Base-by-base conservation (phyloP, 805 yeast species). In the Candida succiphila region DNA sequence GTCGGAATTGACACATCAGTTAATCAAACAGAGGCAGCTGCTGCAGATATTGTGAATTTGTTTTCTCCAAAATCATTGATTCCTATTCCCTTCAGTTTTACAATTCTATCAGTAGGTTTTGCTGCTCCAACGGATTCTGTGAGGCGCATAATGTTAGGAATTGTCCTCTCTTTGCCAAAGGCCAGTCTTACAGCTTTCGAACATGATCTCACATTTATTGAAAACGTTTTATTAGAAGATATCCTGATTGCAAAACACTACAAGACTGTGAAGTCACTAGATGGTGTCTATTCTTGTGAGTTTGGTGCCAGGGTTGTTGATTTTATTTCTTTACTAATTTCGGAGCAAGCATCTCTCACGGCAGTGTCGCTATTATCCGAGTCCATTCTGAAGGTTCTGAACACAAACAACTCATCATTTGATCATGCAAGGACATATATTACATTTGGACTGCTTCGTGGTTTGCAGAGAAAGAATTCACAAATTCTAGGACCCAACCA, bases 21-120 rank as follows among this genome's bases (percentile, higher is more conserved):
- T 45, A 87, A 88, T 45, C 96, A 88, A 54, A 75, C 88, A 1
- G 77, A 78, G 43, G 95, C 85, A 10, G 89, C 92, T 0, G 55
- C 69, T 1, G 57, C 58, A 7, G 94, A 84, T 44, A 70, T 87
- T 29, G 50, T 73, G 2, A 58, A 57, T 1, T 51, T 83, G 12
- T 61, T 84, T 17, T 48, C 64, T 0, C 65, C 70, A 3, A 40
- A 52, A 2, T 71, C 83, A 0, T 43, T 57, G 17, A 67, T 86
- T 33, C 76, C 78, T 24, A 65, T 78, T 1, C 64, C 78, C 1
- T 86, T 94, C 88, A 79, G 83, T 0, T 60, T 82, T 37, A 65
- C 80, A 4, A 56, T 87, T n/a, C 59, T 86, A 8, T 69, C 85
- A 4, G 79, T 85, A 13, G 95, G 94, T 0, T 67, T 84, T 42